Conservation (phyloP, 2,329 filamentous ascomycete species). For the Aspergillus persii region DNA sequence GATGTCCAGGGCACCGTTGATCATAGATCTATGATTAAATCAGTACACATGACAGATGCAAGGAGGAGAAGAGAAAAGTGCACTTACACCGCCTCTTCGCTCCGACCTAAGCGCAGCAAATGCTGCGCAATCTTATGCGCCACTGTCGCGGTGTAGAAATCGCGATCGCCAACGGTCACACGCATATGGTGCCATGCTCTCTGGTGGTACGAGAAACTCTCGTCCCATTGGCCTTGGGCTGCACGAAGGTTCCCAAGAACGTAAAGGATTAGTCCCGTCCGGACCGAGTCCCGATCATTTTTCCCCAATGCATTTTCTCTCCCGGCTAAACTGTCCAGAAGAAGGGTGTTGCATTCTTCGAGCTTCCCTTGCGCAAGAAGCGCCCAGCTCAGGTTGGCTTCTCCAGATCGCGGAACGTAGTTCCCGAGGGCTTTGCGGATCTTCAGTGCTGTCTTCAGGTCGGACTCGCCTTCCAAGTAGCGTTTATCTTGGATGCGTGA, state of each 20-base stretch:
- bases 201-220: conserved; percentile 22
- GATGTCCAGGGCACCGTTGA: conserved; percentile 16
- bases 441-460: background rate
- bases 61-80: background rate
- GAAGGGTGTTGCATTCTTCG: conserved; percentile 17
- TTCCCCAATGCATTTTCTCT: conserved; percentile 21
- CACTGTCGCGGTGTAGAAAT: conserved; percentile 23
- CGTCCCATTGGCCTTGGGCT: background rate
- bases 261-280: background rate
- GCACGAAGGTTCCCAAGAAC: background rate
- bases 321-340: conserved; percentile 19
- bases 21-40: conserved; percentile 9
- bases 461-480: background rate
- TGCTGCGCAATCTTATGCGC: conserved; percentile 26
- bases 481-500: conserved; percentile 2
- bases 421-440: conserved; percentile 1
- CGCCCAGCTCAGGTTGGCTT: conserved; percentile 2
- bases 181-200: conserved; percentile 20
- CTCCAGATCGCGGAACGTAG: conserved; percentile 1
- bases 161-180: conserved; percentile 23
- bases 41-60: background rate
- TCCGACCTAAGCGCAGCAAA: conserved; percentile 12
- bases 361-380: conserved; percentile 3
- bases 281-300: conserved; percentile 16
- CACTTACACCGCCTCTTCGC: conserved; percentile 2